Conservation (phyloP, 2,329 filamentous ascomycete species). For the Lachnellula cervina region DNA sequence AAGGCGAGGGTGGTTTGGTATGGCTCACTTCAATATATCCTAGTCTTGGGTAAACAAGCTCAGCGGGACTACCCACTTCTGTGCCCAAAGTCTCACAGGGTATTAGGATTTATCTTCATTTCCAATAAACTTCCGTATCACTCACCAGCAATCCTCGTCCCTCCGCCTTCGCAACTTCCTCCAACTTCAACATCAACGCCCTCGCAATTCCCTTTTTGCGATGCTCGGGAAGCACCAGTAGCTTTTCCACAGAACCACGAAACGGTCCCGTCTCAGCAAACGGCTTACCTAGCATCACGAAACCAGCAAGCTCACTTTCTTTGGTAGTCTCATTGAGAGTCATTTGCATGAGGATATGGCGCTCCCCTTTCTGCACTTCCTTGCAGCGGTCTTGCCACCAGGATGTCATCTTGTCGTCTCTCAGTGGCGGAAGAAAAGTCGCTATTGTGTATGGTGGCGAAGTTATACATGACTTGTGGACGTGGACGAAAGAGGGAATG, state of each 20-base stretch:
- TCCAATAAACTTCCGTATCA: conserved; percentile 8
- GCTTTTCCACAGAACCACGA: conserved; percentile 51
- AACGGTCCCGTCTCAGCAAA: conserved; percentile 52
- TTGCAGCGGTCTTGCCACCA: conserved; percentile 53
- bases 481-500: conserved; percentile 50
- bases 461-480: conserved; percentile 56
- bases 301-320: conserved; percentile 47
- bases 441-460: conserved; percentile 49
- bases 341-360: conserved; percentile 51
- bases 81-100: conserved; percentile 39
- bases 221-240: conserved; percentile 50
- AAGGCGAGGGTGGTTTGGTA: neutral
- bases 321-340: conserved; percentile 33
- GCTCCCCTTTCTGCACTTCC: conserved; percentile 41
- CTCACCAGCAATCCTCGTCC: conserved; percentile 51
- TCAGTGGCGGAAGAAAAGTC: conserved; percentile 55
- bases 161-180: conserved; percentile 45
- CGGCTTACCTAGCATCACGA: conserved; percentile 50
- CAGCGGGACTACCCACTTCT: conserved; percentile 47
- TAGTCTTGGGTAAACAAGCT: conserved; percentile 49
- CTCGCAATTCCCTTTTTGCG: conserved; percentile 48
- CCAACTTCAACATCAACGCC: conserved; percentile 48
- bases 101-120: neutral
- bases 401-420: conserved; percentile 48
- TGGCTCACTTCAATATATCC: conserved; percentile 46